Base-by-base conservation (phyloP, 768 basidiomycete species). In the Kwoniella europaea region DNA sequence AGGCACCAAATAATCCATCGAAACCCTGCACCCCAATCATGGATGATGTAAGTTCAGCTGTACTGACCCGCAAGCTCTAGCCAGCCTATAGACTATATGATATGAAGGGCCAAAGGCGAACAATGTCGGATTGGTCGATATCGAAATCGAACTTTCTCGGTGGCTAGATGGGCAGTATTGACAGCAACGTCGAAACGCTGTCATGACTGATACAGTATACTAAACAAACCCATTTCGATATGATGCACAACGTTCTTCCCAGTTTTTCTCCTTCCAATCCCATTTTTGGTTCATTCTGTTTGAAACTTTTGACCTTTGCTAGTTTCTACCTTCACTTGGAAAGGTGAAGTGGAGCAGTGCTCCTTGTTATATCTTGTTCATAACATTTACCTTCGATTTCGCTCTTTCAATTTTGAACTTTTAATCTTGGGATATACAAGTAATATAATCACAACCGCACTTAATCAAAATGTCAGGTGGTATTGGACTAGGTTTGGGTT, bases 321-420 rank as follows among this genome's bases (percentile, higher is more conserved):
- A 22, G 7, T 63, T 50, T 20, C 44, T 63, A 55, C 41, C 12
- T 29, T 35, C 27, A 29, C 20, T 59, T 59, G 13, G 13, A 2
- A 16, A 12, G 16, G 24, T 56, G 20, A 20, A 22, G 55, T 20
- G 62, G 46, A 63, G 62, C 62, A 20, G 62, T 50, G 62, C 62
- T 63, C 46, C 44, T 29, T 50, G 20, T 61, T n/a, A 20, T 5
- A 15, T 57, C 56, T 57, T 57, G 10, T 43, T 20, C 43, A 20
- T 29, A 60, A 60, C 27, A 10, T 61, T 61, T 41, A n/a, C 10
- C 44, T 63, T 63, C 62, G 62, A 63, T 50, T 63, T 63, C 62
- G 62, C 62, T 63, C n/a, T 50, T 43, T 59, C 27, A 60, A 10
- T 35, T 35, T 60, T 24, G 24, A 24, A 24, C 24, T 24, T 24